Evolutionary conservation across 2,329 filamentous ascomycete genomes (phyloP).

Genomic region (Thelonectria rubi): DNA sequence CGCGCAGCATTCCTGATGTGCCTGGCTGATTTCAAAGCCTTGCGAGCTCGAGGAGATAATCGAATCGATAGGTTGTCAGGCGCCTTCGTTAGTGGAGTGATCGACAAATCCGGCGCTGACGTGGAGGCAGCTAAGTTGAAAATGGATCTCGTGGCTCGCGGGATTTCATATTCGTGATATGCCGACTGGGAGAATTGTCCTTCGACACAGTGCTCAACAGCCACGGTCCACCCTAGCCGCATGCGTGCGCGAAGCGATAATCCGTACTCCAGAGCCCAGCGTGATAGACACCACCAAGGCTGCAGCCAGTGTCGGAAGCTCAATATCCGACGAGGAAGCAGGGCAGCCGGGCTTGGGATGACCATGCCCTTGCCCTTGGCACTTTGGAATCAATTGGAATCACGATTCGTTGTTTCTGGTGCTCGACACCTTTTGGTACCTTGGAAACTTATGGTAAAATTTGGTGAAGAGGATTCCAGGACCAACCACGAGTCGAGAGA

Average conservation of each 20-base stretch:
- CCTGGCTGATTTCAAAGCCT: conserved; percentile 1
- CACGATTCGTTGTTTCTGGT: not conserved
- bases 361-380: not conserved
- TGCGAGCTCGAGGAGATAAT: conserved; percentile 13
- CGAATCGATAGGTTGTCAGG: conserved; percentile 9
- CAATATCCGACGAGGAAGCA: conserved; percentile 26
- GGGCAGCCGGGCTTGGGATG: conserved; percentile 17
- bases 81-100: conserved; percentile 5
- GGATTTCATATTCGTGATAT: conserved; percentile 4
- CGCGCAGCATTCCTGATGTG: conserved; percentile 31
- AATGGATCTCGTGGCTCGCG: conserved; percentile 10
- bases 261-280: not conserved
- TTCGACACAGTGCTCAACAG: conserved; percentile 17
- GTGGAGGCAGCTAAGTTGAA: conserved; percentile 15
- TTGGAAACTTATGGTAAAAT: conserved; percentile 2
- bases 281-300: conserved; percentile 13
- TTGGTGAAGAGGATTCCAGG: conserved; percentile 1
- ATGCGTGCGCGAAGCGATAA: conserved; percentile 9
- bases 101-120: conserved; percentile 20
- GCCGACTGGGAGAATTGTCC: conserved; percentile 5
- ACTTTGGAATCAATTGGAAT: conserved; percentile 7
- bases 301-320: not conserved
- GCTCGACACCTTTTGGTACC: conserved; percentile 7
- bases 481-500: not conserved
- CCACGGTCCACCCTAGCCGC: conserved; percentile 27